Evolutionary conservation across 225 moss, liverwort and hornwort species (phyloP).

Genomic region (Marchantia paleacea): DNA sequence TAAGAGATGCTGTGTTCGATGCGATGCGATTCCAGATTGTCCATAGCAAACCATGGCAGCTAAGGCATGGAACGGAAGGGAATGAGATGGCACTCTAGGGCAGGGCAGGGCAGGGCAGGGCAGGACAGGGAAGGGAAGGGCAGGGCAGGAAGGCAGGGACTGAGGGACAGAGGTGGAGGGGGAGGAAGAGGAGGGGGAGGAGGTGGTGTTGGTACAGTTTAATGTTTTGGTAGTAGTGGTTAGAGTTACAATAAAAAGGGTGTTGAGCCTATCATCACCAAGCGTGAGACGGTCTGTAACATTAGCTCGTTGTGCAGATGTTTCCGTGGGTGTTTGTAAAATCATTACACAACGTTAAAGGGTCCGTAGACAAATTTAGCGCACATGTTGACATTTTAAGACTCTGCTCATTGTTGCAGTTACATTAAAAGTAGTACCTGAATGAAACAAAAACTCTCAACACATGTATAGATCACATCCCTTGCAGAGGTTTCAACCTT

Average conservation of each 20-base stretch:
- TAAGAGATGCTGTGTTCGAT: too few species aligned
- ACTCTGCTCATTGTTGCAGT: neutral
- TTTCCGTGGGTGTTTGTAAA: neutral
- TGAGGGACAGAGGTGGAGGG: too few species aligned
- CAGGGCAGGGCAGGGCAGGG: neutral
- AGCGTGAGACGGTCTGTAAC: neutral
- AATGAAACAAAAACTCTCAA: neutral
- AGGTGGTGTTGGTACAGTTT: neutral
- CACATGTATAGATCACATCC: neutral
- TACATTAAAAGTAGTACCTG: neutral
- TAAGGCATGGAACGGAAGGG: too few species aligned
- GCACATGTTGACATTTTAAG: neutral
- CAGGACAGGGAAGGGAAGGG: too few species aligned
- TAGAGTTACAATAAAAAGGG: neutral
- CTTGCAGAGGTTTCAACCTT: too few species aligned
- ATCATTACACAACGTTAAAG: conserved; percentile 6
- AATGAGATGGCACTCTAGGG: neutral
- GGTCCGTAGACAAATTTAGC: neutral
- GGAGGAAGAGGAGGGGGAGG: neutral
- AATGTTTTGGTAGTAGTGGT: neutral
- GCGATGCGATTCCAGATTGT: too few species aligned
- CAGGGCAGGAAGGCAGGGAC: too few species aligned
- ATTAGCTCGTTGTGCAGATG: neutral
- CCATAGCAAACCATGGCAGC: too few species aligned
- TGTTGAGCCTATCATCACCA: conserved; percentile 6